Base-by-base conservation (phyloP, 2,329 filamentous ascomycete species). In the Aspergillus versicolor region DNA sequence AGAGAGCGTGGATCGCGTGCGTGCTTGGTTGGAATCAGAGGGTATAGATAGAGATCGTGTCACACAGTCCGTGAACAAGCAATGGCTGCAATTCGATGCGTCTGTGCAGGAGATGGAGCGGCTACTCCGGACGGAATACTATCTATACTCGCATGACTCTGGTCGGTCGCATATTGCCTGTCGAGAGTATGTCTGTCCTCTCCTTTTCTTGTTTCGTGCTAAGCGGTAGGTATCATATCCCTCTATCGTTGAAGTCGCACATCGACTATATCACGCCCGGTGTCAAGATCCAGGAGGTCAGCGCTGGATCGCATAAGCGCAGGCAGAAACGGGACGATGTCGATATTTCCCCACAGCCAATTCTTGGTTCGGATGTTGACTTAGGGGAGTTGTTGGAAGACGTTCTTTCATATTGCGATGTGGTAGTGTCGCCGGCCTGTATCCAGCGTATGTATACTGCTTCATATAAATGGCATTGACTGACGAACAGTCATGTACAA, bases 181-280 rank as follows among this genome's bases (percentile, higher is more conserved):
- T 62, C 75, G 77, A 13, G 66, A 74, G 64, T 78, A 75, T 64
- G 73, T n/a, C 6, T 12, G 8, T 19, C n/a, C 4, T 4, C 2
- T 17, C 27, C 3, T 30, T 30, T 1, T 30, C 9, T 30, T 30
- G 0, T 30, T 30, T 11, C 9, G 9, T 30, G 27, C 27, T 30
- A 11, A 30, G 9, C 11, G 27, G 8, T 11, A 70, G 68, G 62
- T 83, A 83, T 65, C 80, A 82, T 57, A 69, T 84, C 5, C 82
- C 82, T 1, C 71, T 73, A 27, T 66, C 77, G 41, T 61, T 84
- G 13, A 74, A 74, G 43, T 61, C 73, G 11, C 80, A 84, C 56
- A 73, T 85, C 51, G 82, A 85, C 69, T 84, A 84, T 66, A 78
- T 85, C 38, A 84, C 79, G 1, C 82, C 82, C 2, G 73, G 73